These are phyloP conservation scores for Cryptococcus sp. DNA, from an alignment of 1,284 basidiomycete species.

Conservation along the genomic window DNA sequence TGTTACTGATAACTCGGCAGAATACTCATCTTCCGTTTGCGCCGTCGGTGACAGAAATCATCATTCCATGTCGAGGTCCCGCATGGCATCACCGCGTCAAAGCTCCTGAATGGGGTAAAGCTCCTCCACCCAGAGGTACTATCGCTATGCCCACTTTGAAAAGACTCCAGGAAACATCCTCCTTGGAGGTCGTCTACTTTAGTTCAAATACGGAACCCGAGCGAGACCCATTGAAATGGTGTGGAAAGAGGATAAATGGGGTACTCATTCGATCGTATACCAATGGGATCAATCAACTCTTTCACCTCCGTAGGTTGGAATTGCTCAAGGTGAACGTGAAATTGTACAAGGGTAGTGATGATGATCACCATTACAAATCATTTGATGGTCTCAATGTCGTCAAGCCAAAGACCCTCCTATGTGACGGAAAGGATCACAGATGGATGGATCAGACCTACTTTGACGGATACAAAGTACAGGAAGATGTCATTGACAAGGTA, in stretches of 20 bases:
- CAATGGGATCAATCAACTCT: constrained; percentile 6
- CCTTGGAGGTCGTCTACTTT: not conserved
- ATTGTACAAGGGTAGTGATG: constrained; percentile 1
- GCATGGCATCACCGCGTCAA: not conserved
- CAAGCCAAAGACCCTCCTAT: not conserved
- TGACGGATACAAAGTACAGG: not conserved
- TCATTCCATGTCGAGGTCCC: not conserved
- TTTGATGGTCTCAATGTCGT: too few relatives aligned
- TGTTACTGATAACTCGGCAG: too few relatives aligned
- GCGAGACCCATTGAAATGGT: constrained; percentile 5
- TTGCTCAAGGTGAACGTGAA: constrained; percentile 9
- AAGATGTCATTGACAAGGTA: not conserved
- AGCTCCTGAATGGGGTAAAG: not conserved
- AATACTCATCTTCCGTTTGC: too few relatives aligned
- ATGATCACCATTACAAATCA: not conserved
- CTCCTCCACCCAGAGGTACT: not conserved
- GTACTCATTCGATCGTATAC: constrained; percentile 11
- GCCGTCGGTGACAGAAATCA: not conserved
- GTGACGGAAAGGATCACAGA: constrained; percentile 3
- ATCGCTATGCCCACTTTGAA: not conserved
- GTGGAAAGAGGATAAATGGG: constrained; percentile 10
- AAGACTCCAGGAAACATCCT: not conserved
- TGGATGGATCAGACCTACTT: constrained; percentile 5
- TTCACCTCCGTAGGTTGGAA: constrained; percentile 13
- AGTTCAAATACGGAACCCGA: not conserved